Percentiles rank a stretch among this genome's conserved stretches.
phyloP scores from a whole-genome alignment of 31 red algal species.

The Endocladia muricata region DNA sequence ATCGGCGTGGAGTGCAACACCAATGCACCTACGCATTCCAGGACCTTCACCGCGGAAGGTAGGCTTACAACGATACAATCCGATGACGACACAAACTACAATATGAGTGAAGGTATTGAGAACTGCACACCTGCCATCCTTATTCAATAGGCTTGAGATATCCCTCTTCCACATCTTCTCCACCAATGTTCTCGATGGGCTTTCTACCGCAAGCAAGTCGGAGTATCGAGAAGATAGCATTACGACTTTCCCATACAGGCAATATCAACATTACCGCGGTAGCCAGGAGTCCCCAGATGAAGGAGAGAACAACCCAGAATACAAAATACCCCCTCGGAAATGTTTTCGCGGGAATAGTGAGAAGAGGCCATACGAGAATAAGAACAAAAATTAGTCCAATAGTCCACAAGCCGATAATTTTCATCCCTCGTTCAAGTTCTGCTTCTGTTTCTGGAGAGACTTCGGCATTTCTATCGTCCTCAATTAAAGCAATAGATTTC shows the following conservation, averaged over 20 bases:
- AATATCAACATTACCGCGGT: conserved; percentile 42
- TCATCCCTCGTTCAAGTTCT: conserved; percentile 28
- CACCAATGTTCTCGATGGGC: no score
- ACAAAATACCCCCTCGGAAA: conserved; percentile 66
- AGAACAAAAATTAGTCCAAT: conserved; percentile 43
- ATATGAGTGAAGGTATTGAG: no score
- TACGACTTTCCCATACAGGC: conserved; percentile 52
- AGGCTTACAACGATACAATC: no score
- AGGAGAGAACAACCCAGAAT: conserved; percentile 71
- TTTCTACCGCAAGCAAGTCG: no score
- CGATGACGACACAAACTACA: no score
- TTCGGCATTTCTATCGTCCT: conserved; percentile 63
- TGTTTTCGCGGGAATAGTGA: conserved; percentile 42
- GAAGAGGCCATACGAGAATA: conserved; percentile 46
- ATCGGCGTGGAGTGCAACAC: no score
- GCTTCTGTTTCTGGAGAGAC: conserved; percentile 46
- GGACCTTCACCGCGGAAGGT: no score
- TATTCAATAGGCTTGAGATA: no score
- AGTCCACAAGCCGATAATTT: conserved; percentile 23
- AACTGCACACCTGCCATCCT: no score
- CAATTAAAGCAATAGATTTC: conserved; percentile 55
- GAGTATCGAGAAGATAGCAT: conserved; percentile 41
- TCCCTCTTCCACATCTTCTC: no score
- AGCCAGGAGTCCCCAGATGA: conserved; percentile 67
- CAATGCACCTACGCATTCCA: no score